phyloP scores from a whole-genome alignment of 2,329 filamentous ascomycete species.

The Bipolaris zeicola region DNA sequence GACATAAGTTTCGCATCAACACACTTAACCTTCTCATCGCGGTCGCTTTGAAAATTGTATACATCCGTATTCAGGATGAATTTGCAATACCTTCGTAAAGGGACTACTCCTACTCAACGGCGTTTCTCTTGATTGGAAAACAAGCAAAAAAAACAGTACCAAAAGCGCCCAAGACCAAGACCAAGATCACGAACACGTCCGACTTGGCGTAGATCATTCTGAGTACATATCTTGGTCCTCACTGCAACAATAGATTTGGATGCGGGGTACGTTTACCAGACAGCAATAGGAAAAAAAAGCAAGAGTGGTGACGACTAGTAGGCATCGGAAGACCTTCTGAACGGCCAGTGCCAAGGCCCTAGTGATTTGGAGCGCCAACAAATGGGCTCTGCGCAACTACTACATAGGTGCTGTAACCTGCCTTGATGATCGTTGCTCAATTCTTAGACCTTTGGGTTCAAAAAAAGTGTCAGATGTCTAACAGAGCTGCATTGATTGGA shows the following conservation, averaged over 20 bases:
- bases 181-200: too few species aligned
- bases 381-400: neutral
- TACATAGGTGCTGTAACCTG: neutral
- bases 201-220: neutral
- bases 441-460: neutral
- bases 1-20: too few species aligned
- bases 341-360: neutral
- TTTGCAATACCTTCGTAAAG: too few species aligned
- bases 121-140: too few species aligned
- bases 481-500: neutral
- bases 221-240: neutral
- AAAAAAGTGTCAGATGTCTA: neutral
- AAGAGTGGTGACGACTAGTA: neutral
- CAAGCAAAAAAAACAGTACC: too few species aligned
- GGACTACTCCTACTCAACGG: too few species aligned
- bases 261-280: neutral
- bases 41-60: too few species aligned
- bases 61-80: too few species aligned
- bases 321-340: neutral
- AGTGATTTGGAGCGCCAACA: neutral
- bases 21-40: too few species aligned
- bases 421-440: neutral
- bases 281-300: neutral
- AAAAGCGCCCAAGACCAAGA: too few species aligned
- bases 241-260: neutral